Base-by-base conservation (phyloP, 352 stramenopile species). In the Phytophthora fragariae region DNA sequence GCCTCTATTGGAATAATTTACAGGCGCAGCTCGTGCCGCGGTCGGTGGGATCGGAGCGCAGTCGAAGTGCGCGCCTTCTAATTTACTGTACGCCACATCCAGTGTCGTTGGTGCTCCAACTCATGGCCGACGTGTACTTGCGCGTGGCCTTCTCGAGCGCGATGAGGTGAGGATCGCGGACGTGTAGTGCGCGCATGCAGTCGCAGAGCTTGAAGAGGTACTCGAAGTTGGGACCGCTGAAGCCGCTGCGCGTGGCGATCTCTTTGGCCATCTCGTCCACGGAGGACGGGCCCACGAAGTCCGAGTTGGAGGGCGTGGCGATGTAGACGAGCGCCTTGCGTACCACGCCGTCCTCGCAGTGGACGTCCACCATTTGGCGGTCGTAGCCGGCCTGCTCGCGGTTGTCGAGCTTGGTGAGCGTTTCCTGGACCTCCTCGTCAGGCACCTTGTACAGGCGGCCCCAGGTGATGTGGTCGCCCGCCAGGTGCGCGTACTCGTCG, bases 371-470 rank as follows among this genome's bases (percentile, higher is more conserved):
- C 50, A 86, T 76, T 73, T 86, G 77, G 31, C 88, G 85, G 63
- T 94, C 85, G 71, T 97, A 97, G 49, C 91, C 91, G 14, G 90
- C 85, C 69, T 93, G 83, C 62, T 97, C 92, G 57, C 92, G 89
- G 67, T 92, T 88, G 72, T 97, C 91, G 17, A 97, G 82, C 61
- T 95, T 84, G 33, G 82, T 81, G 39, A 97, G 76, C 55, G 89
- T 94, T 72, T 81, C 78, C 27, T 83, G 50, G n/a, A 96, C 79
- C 68, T 95, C 83, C 65, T 93, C 83, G 59, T 91, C 83, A 7
- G 87, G 85, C 11, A 97, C 87, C 64, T 92, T 92, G 73, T 96
- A 97, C 21, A 97, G 76, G 11, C 86, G 85, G n/a, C 92, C 92
- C 90, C 90, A 97, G 6, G 87, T 94, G 62, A 93, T 89, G 55